Evolutionary conservation across 148 eudicot species (phyloP), one percentile per base, ranked within the genome.

Genomic region (Drosera capensis): DNA sequence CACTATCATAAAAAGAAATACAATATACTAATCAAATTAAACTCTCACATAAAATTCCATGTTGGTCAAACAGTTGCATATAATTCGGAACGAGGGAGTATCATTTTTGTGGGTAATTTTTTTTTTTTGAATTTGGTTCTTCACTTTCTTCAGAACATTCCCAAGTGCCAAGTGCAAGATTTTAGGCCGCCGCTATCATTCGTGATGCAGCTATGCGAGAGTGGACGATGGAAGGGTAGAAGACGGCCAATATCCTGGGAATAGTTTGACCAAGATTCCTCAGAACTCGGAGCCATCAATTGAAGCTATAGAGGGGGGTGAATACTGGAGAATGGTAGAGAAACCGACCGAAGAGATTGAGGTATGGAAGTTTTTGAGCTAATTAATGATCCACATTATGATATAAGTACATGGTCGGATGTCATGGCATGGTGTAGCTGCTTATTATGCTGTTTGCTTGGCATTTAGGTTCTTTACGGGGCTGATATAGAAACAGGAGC

Each of bases 241-340:
- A 34, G 3, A 5, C n/a, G n/a, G n/a, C n/a, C 38, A 34, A 34
- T 34, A 4, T 34, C n/a, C 14, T 5, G 38, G 38, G 5, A 2
- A 9, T 11, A 11, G n/a, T 34, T 34, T 5, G 0, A 34, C 38
- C 14, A 34, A 34, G 3, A 13, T 4, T 34, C 38, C 42, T 49
- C 63, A 56, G 23, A 71, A 64, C 45, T 59, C 66, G 67, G 72
- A 83, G 28, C 93, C 82, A 20, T 55, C 93, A 19, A 52, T 81
- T 55, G 94, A 85, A 63, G 48, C 60, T 45, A 92, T 92, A 58
- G 99, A 92, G 71, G 99, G 85, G 71, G 95, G 99, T 48, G 99
- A 85, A 65, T 92, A 85, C 65, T 92, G 99, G 99, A 70, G 99
- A 57, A 75, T 92, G 66, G 93, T 92, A 20, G 95, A 92, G 75